These are phyloP conservation scores for Rhizopus delemar DNA, from an alignment of 371 early-diverging fungal genomes.

Conservation along the genomic window DNA sequence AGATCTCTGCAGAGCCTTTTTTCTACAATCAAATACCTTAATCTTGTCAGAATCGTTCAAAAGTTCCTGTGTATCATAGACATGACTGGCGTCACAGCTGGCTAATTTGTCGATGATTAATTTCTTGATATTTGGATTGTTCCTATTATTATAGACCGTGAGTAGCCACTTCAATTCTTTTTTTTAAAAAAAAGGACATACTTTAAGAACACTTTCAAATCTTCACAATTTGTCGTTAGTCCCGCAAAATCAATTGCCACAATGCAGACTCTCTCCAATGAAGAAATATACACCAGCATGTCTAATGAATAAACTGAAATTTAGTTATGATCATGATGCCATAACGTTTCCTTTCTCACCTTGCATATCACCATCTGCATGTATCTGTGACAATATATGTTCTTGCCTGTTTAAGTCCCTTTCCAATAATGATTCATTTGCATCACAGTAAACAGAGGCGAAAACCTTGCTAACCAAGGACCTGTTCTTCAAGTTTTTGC, in stretches of 20 bases:
- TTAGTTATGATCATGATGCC: conserved; percentile 12
- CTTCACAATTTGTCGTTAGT: conserved; percentile 20
- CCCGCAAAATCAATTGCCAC: conserved; percentile 23
- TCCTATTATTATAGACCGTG: conserved; percentile 17
- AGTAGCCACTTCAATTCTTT: conserved; percentile 13
- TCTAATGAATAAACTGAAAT: conserved; percentile 15
- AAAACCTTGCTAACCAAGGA: conserved; percentile 7
- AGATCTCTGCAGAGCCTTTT: conserved; percentile 14
- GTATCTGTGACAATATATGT: conserved; percentile 6
- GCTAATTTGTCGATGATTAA: conserved; percentile 15
- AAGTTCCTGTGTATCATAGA: conserved; percentile 17
- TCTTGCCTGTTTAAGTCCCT: conserved; percentile 14
- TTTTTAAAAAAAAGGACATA: conserved; percentile 15
- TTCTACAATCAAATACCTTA: conserved; percentile 13
- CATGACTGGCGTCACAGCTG: conserved; percentile 15
- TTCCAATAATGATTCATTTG: conserved; percentile 12
- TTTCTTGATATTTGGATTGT: conserved; percentile 19
- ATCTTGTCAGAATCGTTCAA: conserved; percentile 18
- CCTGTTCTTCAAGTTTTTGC: conserved; percentile 11
- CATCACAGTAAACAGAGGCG: conserved; percentile 11
- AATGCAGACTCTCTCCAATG: conserved; percentile 16
- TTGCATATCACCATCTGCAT: conserved; percentile 18
- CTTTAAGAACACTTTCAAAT: conserved; percentile 19
- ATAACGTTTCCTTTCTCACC: conserved; percentile 13
- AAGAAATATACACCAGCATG: conserved; percentile 16